These are phyloP conservation scores for Heterobasidion parviporum DNA, from an alignment of 1,284 basidiomycete species.

Conservation along the genomic window DNA sequence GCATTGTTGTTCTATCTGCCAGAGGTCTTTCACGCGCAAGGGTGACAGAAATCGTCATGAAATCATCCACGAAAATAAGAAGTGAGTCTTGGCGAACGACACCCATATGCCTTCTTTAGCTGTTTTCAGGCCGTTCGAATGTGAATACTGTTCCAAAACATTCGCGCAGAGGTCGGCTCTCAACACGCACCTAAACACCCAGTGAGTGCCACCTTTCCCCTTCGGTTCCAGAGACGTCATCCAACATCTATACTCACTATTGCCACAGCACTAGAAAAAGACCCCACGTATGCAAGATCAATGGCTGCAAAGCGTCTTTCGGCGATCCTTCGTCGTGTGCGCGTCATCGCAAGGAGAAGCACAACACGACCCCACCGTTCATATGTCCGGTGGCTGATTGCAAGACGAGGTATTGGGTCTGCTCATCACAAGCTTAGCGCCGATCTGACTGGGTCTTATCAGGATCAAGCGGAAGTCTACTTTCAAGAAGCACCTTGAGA, in stretches of 20 bases:
- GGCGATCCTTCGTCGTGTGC: conserved; percentile 57
- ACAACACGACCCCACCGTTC: conserved; percentile 31
- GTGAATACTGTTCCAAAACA: conserved; percentile 34
- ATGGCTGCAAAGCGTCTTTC: conserved; percentile 38
- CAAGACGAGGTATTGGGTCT: conserved; percentile 31
- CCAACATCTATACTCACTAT: not conserved
- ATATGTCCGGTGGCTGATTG: conserved; percentile 36
- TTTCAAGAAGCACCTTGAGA: conserved; percentile 43
- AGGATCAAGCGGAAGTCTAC: conserved; percentile 57
- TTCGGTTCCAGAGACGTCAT: not conserved
- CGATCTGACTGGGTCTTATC: not conserved
- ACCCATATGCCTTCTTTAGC: not conserved
- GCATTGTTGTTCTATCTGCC: conserved; percentile 21
- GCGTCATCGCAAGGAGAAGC: conserved; percentile 53
- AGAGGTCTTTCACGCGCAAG: conserved; percentile 37
- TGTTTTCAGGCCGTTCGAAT: conserved; percentile 33
- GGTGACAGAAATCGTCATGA: conserved; percentile 47
- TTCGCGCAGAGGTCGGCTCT: conserved; percentile 50
- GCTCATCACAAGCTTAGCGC: not conserved
- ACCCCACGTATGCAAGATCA: conserved; percentile 37
- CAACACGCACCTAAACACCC: conserved; percentile 49
- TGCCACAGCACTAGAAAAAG: conserved; percentile 37
- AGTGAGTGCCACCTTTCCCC: conserved; percentile 29
- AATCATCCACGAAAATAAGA: conserved; percentile 34
- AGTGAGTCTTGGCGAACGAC: conserved; percentile 24